Conservation (phyloP, 2,329 filamentous ascomycete genomes). For the Colletotrichum viniferum region DNA sequence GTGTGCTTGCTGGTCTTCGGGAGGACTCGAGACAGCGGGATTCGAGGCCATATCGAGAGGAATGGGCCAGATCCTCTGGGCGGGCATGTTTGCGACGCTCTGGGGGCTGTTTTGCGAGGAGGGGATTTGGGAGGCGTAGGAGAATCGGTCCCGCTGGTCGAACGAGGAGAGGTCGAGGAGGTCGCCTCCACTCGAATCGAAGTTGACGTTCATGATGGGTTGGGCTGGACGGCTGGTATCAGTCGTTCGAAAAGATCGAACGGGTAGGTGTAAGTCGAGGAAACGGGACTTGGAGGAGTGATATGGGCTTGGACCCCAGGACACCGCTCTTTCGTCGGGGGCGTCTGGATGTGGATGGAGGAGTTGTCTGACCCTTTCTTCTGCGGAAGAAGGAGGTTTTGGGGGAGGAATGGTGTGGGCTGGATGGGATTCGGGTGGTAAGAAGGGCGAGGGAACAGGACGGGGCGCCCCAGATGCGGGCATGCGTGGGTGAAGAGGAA, state of each 20-base stretch:
- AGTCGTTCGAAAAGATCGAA: conserved; percentile 30
- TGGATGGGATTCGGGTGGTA: conserved; percentile 14
- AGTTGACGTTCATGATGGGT: conserved; percentile 61
- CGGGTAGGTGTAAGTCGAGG: conserved; percentile 31
- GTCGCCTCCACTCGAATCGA: conserved; percentile 61
- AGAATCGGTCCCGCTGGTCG: conserved; percentile 62
- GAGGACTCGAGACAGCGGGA: conserved; percentile 53
- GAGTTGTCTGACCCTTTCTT: not conserved
- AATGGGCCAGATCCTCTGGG: conserved; percentile 52
- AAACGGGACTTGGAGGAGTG: conserved; percentile 21
- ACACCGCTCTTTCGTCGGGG: conserved; percentile 47
- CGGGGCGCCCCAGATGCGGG: conserved; percentile 18
- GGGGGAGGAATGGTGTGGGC: conserved; percentile 9
- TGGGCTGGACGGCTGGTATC: conserved; percentile 4
- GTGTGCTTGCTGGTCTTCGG: conserved; percentile 48
- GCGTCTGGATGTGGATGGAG: conserved; percentile 9
- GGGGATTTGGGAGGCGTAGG: conserved; percentile 48
- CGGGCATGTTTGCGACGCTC: conserved; percentile 32
- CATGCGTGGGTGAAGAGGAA: conserved; percentile 24
- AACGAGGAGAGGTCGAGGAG: conserved; percentile 64
- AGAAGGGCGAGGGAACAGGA: conserved; percentile 17
- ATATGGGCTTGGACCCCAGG: conserved; percentile 33
- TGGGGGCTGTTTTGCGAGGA: conserved; percentile 23
- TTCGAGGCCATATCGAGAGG: conserved; percentile 55
- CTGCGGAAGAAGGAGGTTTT: conserved; percentile 5